Base-by-base conservation (phyloP, 345 rosid species). In the Hypericum androsaemum region DNA sequence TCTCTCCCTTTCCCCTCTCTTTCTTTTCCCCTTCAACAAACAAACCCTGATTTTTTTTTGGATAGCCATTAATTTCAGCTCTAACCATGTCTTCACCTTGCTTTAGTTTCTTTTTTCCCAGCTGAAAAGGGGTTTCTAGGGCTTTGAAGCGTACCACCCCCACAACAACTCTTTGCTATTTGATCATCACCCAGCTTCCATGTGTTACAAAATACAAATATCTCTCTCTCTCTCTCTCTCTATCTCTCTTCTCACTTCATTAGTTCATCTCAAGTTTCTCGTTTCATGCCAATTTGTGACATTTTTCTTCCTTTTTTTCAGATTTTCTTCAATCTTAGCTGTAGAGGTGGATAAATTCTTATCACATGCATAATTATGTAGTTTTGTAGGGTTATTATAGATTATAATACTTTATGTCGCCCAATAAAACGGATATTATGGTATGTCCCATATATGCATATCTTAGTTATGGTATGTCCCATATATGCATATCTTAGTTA, bases 21-120 rank as follows among this genome's bases (percentile, higher is more conserved):
- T 70, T 63, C 68, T 71, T 73, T 80, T 71, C 59, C 80, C 75
- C 74, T 65, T 68, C 64, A 65, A 50, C 40, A 44, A 39, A 28
- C 53, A 52, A 52, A 47, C 41, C 40, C n/a, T 14, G 46, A 22
- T 22, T 22, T 22, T n/a, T n/a, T 4, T 1, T 22, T 22, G 68
- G 52, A 58, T 50, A 47, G 50, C 62, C 61, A 52, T 12, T 58
- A 62, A 63, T 41, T 41, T 48, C 42, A 15, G 47, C 49, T 58
- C 36, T 22, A 42, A 62, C 64, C 39, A 62, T 51, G 62, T 64
- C 69, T 70, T 70, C 47, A 58, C 63, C 67, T 71, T 22, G 32
- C 32, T 22, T 62, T 70, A 66, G 65, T 69, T 46, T 22, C 32
- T 64, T 70, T 70, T 47, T 45, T 70, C 82, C 75, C 83, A 56